Evolutionary conservation across 495 filamentous ascomycete genomes (phyloP), one percentile per base, ranked within the genome.

Genomic region (Apodospora peruviana): DNA sequence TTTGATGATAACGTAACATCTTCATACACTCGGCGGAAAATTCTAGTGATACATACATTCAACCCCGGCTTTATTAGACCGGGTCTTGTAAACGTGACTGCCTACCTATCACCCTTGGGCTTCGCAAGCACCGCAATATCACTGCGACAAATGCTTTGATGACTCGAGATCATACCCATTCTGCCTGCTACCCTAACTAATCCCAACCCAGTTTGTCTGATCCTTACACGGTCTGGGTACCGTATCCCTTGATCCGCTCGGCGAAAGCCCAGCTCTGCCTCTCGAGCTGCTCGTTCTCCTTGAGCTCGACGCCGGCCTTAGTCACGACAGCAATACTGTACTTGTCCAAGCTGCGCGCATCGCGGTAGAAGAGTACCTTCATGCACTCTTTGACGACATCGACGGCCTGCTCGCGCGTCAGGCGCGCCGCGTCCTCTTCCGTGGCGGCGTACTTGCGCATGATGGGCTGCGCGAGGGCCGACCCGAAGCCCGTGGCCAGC

Each of bases 281-380:
- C 74, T 79, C 77, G 40, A 80, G 67, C 66, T 76, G 72, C 73
- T 94, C 86, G 60, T 85, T 72, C 72, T 91, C 80, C 68, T 81
- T 83, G 61, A 96, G 58, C 55, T 96, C 87, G 57, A 96, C 82
- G 23, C 85, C 85, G 22, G 88, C 86, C 67, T 86, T 82, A 37
- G 89, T 91, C 43, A 98, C 78, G 22, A 96, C 77, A 12, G 91
- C 91, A 65, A 98, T 84, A 45, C 86, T 88, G 68, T 96, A 98
- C 64, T 83, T 77, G 68, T 96, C 89, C 65, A 90, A 67, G 74
- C 87, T 93, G 60, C 93, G 82, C 7, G 93, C 93, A 74, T 98
- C 93, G 53, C 93, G 79, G 74, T 98, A 98, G 75, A 90, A 98
- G 47, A 98, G 77, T 48, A 97, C 91, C 78, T 97, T 97, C 86